Base-by-base conservation (phyloP, 2,329 filamentous ascomycete genomes). In the Fusarium mangiferae region DNA sequence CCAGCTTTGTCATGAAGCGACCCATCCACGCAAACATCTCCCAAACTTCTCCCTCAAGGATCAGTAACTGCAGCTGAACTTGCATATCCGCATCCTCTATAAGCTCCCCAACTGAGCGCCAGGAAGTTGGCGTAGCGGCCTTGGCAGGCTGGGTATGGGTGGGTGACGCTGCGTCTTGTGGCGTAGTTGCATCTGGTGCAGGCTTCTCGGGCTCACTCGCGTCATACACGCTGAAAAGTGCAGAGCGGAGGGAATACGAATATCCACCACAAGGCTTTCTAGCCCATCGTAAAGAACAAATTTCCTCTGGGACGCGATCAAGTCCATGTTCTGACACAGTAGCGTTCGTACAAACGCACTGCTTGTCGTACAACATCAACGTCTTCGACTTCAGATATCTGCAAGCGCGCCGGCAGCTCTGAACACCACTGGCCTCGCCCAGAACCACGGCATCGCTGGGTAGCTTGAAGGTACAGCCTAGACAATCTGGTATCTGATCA, bases 51-150 rank as follows among this genome's bases (percentile, higher is more conserved):
- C 24, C 24, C 51, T 54, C 51, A 39, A 39, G 11, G 3, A 39
- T 54, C 9, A 54, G 3, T 6, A 39, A 1, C 20, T 39, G 35
- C 18, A 54, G 35, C 20, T 54, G 51, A 18, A 12, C 10, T 22
- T 54, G 35, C 7, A 5, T 28, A 8, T 54, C 24, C 3, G 28
- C 15, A 7, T 5, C 14, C 5, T n/a, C 14, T 10, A 39, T 7
- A 0, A 39, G 18, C 20, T n/a, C 24, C 12, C 24, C 5, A 7
- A 54, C 1, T 9, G 35, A 54, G 0, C 14, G 14, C 10, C 35
- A 15, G 2, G 14, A 9, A 13, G 11, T 38, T 18, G 28, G 10
- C 2, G 2, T 10, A 2, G 14, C 3, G 10, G 2, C 0, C 10
- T 5, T 7, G 33, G 51, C 5, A 26, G 24, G 0, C 15, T 36